Conservation (phyloP, 768 basidiomycete genomes). For the Peribolospora kevripleyi region DNA sequence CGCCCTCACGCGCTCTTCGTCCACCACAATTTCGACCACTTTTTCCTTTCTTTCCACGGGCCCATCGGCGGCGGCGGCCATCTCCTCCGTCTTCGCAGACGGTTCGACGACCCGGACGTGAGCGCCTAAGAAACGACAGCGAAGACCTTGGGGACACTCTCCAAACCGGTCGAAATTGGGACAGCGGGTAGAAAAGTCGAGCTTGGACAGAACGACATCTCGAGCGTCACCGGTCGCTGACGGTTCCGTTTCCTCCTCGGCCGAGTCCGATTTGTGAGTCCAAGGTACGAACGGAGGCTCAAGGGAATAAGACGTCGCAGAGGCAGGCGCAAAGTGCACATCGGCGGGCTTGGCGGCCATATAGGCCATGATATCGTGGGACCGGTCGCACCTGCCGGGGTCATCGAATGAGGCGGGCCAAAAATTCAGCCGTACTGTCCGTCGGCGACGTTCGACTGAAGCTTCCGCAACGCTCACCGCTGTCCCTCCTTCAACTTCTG, state of each 20-base stretch:
- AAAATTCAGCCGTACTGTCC: constrained; percentile 40
- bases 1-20: constrained; percentile 34
- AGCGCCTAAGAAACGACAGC: constrained; percentile 69
- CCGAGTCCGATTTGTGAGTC: background rate
- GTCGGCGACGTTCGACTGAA: constrained; percentile 58
- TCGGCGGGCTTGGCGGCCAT: constrained; percentile 52
- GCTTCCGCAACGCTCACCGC: constrained; percentile 24
- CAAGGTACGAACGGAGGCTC: constrained; percentile 18
- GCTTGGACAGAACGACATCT: constrained; percentile 19
- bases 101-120: constrained; percentile 33
- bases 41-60: background rate
- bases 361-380: constrained; percentile 53
- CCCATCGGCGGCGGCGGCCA: constrained; percentile 1
- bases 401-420: background rate
- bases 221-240: constrained; percentile 12
- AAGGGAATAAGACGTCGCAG: constrained; percentile 30
- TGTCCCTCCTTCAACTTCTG: constrained; percentile 6
- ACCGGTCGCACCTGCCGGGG: constrained; percentile 39
- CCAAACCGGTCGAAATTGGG: constrained; percentile 45
- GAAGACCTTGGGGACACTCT: constrained; percentile 59
- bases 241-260: constrained; percentile 5
- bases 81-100: constrained; percentile 17
- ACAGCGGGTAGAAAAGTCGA: constrained; percentile 32
- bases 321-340: constrained; percentile 33
- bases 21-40: constrained; percentile 25